Percentiles rank a stretch among this genome's conserved stretches.
Conservation (phyloP, 2,329 filamentous ascomycete genomes). For the Metarhizium brunneum region DNA sequence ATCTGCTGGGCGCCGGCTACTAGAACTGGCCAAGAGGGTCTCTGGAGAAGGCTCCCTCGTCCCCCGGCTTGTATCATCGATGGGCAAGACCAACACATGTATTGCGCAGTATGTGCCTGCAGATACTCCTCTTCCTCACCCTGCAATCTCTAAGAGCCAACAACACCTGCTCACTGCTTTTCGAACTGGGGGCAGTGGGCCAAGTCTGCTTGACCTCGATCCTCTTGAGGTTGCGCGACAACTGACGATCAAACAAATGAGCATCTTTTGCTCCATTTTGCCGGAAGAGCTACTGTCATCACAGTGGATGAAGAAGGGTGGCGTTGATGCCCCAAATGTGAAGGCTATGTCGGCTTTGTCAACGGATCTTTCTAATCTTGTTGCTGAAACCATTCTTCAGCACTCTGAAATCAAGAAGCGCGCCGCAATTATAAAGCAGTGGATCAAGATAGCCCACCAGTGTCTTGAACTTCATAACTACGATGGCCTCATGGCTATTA, state of each 20-base stretch:
- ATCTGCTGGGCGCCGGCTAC: constrained; percentile 68
- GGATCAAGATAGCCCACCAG: constrained; percentile 88
- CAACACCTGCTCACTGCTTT: constrained; percentile 61
- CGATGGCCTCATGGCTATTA: constrained; percentile 92
- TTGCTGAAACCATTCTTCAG: constrained; percentile 84
- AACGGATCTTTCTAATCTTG: constrained; percentile 84
- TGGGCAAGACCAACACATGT: constrained; percentile 78
- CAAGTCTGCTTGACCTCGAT: constrained; percentile 83
- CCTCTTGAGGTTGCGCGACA: constrained; percentile 85
- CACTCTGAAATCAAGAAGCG: constrained; percentile 89
- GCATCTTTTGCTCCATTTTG: constrained; percentile 82
- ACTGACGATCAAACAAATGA: constrained; percentile 84
- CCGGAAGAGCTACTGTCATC: constrained; percentile 86
- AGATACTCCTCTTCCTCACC: constrained; percentile 61
- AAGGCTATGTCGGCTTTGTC: constrained; percentile 89
- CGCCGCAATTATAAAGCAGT: constrained; percentile 86
- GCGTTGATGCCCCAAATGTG: constrained; percentile 74
- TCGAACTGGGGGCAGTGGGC: constrained; percentile 59
- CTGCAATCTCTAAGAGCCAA: constrained; percentile 68
- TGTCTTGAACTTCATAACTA: constrained; percentile 91
- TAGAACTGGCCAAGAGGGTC: constrained; percentile 73
- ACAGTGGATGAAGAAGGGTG: constrained; percentile 87
- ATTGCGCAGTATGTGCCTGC: constrained; percentile 60
- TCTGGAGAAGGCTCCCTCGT: constrained; percentile 66
- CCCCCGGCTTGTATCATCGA: constrained; percentile 72